Base-by-base conservation (phyloP, 192 early-diverging fungal species). In the Entrophospora sp. region DNA sequence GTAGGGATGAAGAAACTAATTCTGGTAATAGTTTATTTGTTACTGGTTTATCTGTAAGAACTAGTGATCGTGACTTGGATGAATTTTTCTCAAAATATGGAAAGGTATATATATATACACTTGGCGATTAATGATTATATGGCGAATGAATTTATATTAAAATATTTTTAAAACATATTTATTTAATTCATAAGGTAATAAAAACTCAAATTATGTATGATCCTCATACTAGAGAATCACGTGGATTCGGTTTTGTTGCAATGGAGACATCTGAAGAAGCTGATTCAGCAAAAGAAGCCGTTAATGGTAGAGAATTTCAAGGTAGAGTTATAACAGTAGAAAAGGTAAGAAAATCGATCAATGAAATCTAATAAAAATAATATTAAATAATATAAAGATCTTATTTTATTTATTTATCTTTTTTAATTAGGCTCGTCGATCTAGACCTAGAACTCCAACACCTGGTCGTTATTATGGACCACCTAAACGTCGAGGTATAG, bases 241-340 rank as follows among this genome's bases (percentile, higher is more conserved):
- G 90, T 66, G 93, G 93, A 18, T 95, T 91, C 75, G 94, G 91
- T 2, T 95, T 97, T 71, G 88, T 94, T 45, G 87, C 82, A 51
- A 86, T 85, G 77, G 76, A 75, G 30, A 77, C 74, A 42, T 31
- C 71, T 32, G 84, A 85, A 13, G 83, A 83, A 38, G 92, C 92
- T 56, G 79, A 89, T 16, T 73, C 74, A 28, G 91, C 93, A 43
- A 82, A 89, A 60, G 69, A 81, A 14, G 80, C 69, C 32, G 71
- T 89, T 58, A 82, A 80, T 76, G 82, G 81, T 40, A 79, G 82
- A 60, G 86, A 89, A 46, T 74, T 95, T 40, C 85, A 91, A 66
- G 93, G 89, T 30, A 91, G 94, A 53, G 64, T 75, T n/a, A 80
- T 97, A 71, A 84, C 86, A 51, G 91, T 97, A 48, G 86, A 91